phyloP scores from a whole-genome alignment of 352 stramenopile genomes.

The Phytophthora foliorum region DNA sequence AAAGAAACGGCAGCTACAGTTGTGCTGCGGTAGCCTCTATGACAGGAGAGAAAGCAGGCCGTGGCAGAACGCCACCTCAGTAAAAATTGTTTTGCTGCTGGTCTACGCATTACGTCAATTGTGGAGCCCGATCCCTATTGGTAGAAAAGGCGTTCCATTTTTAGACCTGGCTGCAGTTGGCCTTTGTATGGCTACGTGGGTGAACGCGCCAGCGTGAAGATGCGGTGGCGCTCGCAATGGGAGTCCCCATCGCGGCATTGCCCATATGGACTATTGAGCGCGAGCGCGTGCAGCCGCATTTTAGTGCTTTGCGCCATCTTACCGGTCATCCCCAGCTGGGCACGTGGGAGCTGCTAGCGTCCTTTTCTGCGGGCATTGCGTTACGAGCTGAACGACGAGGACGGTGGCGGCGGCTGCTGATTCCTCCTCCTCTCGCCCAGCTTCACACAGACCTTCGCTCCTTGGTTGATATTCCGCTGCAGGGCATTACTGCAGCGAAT shows the following conservation, averaged over 20 bases:
- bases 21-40: no score
- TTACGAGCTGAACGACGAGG: constrained; percentile 23
- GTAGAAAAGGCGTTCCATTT: constrained; percentile 11
- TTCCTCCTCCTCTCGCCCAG: constrained; percentile 1
- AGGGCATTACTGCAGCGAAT: constrained; percentile 14
- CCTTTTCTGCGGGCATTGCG: constrained; percentile 29
- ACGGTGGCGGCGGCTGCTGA: no score
- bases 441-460: constrained; percentile 13
- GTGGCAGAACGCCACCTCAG: no score
- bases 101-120: no score
- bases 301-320: constrained; percentile 12
- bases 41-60: no score
- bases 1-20: no score
- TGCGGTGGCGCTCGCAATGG: neutral
- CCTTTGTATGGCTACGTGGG: no score
- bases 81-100: no score
- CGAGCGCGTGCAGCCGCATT: neutral
- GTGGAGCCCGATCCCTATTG: neutral
- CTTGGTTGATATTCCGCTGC: constrained; percentile 9
- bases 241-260: constrained; percentile 18
- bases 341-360: constrained; percentile 6
- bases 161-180: constrained; percentile 3
- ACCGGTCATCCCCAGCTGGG: constrained; percentile 11
- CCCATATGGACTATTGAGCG: constrained; percentile 4
- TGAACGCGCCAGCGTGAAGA: no score